phyloP scores from a whole-genome alignment of 208 protist genomes.

The Polymyxa betae region DNA sequence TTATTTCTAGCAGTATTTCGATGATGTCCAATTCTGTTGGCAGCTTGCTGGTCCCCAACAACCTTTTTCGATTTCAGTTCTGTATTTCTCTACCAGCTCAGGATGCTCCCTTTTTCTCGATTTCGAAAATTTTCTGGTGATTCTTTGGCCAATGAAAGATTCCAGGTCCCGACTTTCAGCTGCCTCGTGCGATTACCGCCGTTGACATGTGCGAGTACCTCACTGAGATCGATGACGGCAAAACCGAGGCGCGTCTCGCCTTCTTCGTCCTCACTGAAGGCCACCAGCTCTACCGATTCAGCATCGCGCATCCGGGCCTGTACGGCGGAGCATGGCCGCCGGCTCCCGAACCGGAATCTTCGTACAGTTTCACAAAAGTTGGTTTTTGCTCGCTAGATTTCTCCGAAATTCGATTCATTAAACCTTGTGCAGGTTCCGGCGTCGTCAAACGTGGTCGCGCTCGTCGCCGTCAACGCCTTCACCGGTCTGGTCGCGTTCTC shows the following conservation, averaged over 20 bases:
- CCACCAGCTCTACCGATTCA: background rate
- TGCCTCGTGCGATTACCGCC: background rate
- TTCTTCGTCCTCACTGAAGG: background rate
- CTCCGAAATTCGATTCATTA: background rate
- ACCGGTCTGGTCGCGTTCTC: slow-evolving; percentile 47
- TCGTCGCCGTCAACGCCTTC: slow-evolving; percentile 48
- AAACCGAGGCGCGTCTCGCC: background rate
- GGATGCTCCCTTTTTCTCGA: no score
- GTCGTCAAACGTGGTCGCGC: background rate
- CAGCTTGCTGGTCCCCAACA: no score
- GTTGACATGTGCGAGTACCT: slow-evolving; percentile 29
- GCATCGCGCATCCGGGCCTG: background rate
- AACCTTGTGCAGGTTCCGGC: background rate
- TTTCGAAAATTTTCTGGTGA: background rate
- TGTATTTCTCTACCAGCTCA: no score
- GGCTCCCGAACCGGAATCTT: slow-evolving; percentile 7
- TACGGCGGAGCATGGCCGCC: background rate
- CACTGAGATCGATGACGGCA: background rate
- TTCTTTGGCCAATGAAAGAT: background rate
- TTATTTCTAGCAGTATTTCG: background rate
- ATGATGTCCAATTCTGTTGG: no score
- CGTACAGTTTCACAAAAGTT: slow-evolving; percentile 22
- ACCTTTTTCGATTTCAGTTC: no score
- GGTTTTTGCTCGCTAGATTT: background rate
- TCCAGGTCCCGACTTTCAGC: background rate